A percentile compares a stretch with the other conserved stretches of the same genome.
Conservation (phyloP, 495 filamentous ascomycete genomes). For the Talaromyces adpressus region DNA sequence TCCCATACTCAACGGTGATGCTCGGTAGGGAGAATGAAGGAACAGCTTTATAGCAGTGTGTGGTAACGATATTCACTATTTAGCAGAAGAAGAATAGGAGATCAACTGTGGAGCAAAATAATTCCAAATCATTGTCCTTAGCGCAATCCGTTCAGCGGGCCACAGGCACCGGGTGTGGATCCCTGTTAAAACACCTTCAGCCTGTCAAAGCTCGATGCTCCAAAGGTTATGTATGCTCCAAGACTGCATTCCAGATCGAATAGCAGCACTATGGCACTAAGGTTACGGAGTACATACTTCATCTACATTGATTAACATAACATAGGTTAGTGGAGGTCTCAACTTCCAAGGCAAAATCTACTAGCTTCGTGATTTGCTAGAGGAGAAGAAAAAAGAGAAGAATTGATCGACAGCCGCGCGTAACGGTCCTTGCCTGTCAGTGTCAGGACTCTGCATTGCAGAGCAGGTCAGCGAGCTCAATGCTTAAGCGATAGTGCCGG, state of each 20-base stretch:
- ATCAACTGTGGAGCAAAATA: background rate
- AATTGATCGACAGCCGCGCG: background rate
- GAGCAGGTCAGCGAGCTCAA: background rate
- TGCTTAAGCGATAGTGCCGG: slow-evolving; percentile 2
- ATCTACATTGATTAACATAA: background rate
- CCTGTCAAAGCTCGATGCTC: background rate
- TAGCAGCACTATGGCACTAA: background rate
- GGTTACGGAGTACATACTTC: background rate
- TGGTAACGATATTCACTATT: background rate
- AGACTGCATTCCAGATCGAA: background rate
- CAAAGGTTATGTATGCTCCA: background rate
- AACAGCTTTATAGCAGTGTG: background rate
- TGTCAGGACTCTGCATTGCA: background rate
- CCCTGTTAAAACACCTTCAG: background rate
- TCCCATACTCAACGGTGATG: background rate
- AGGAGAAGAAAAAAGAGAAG: background rate
- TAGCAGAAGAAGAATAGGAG: background rate
- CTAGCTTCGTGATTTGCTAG: background rate
- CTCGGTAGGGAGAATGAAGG: background rate
- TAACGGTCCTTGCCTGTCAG: background rate
- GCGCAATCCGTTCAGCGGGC: background rate
- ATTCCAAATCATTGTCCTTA: background rate
- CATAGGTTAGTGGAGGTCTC: background rate
- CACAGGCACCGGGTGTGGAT: background rate
- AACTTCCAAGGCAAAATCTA: background rate